Base-by-base conservation (phyloP, 306 rosid genomes). In the Ormosia emarginata region DNA sequence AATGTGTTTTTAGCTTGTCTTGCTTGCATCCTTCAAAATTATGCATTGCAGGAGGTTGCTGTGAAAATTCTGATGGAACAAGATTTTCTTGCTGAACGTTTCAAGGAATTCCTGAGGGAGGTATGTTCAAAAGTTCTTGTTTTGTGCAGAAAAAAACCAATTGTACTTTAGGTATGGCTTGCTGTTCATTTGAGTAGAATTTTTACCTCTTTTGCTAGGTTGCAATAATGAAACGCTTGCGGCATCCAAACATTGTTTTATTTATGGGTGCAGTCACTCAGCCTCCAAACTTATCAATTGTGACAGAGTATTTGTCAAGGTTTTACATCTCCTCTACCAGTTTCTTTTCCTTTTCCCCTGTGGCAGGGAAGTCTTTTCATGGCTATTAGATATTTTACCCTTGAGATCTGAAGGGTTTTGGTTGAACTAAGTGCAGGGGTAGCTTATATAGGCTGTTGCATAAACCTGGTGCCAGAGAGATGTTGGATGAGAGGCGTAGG, bases 21-120 rank as follows among this genome's bases (percentile, higher is more conserved):
- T 39, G 59, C 18, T 52, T 50, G 37, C 3, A 46, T 36, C 47
- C 33, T 56, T 79, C 7, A 18, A 36, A 44, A 65, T 62, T 69
- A 44, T 77, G 78, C 66, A 56, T 85, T 56, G 15, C 87, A 93
- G 98, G 98, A 93, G 58, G 98, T 93, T 80, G 98, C 98, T 64
- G 98, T 93, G 83, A 93, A 93, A 87, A 90, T 93, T 85, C 92
- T 93, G 67, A 87, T 92, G 90, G 98, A 93, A 73, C 98, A 93
- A 85, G 98, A 93, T 56, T 90, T 91, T 56, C 90, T 68, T 82
- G 92, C 88, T 5, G 98, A 93, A 79, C 91, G 89, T 82, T 86
- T 89, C 78, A 89, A 84, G 74, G 97, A 93, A 87, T 93, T 91
- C 77, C 78, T 91, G 85, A 86, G 98, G 87, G 98, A 93, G 98